Conservation (phyloP, 768 basidiomycete genomes). For the Collybiopsis luxurians region DNA sequence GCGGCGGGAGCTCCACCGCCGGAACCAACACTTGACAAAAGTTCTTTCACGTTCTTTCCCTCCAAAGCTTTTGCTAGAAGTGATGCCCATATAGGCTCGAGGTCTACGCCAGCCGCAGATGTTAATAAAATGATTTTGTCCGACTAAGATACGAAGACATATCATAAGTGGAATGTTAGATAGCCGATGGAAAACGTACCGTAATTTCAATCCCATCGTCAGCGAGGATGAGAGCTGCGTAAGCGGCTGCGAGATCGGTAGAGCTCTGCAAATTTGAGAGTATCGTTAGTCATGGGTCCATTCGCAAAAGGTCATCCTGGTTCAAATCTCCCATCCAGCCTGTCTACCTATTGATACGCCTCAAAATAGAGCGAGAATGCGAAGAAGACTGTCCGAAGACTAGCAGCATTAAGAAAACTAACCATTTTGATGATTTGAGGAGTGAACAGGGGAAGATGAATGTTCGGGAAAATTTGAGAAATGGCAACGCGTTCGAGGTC, state of each 20-base stretch:
- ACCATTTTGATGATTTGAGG: constrained; percentile 1
- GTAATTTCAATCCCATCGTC: constrained; percentile 98
- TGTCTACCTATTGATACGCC: too few relatives aligned
- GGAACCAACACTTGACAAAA: constrained; percentile 92
- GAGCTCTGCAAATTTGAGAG: constrained; percentile 43
- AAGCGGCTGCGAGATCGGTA: constrained; percentile 87
- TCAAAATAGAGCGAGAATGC: too few relatives aligned
- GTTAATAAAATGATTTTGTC: constrained; percentile 93
- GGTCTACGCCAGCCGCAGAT: constrained; percentile 75
- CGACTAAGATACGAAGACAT: constrained; percentile 44
- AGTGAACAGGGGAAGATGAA: not conserved
- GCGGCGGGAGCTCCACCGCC: constrained; percentile 86
- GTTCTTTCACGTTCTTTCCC: constrained; percentile 95
- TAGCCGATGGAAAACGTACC: constrained; percentile 49
- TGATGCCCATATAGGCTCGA: constrained; percentile 97
- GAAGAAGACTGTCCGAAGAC: not conserved
- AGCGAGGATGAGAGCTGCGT: constrained; percentile 97
- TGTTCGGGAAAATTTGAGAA: not conserved
- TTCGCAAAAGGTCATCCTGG: too few relatives aligned
- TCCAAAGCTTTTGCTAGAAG: constrained; percentile 98
- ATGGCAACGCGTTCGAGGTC: too few relatives aligned
- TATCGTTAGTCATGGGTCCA: too few relatives aligned
- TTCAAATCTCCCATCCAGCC: too few relatives aligned
- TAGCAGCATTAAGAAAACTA: not conserved
- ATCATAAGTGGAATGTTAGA: not conserved